Conservation (phyloP, 495 filamentous ascomycete genomes). For the Pseudotulostoma volvatum region DNA sequence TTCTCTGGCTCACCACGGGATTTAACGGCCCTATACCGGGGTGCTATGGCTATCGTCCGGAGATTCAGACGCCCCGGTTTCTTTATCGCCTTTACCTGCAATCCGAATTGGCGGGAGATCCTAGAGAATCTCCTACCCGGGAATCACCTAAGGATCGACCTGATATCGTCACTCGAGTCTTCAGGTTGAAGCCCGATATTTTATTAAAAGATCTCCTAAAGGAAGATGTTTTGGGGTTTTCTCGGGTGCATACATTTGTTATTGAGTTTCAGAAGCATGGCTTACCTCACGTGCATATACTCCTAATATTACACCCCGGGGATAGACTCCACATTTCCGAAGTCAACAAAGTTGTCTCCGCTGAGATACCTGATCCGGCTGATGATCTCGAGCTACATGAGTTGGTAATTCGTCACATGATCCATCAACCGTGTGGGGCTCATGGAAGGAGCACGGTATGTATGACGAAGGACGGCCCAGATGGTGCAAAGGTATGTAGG, state of each 20-base stretch:
- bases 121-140: background rate
- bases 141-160: background rate
- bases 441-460: no score
- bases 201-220: background rate
- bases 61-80: background rate
- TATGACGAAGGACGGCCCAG: background rate
- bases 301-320: background rate
- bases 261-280: background rate
- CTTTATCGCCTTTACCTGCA: background rate
- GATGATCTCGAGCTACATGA: no score
- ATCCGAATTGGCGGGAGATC: background rate
- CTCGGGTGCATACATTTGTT: background rate
- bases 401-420: no score
- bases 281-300: background rate
- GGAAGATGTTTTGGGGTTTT: background rate
- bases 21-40: background rate
- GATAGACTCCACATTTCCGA: background rate
- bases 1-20: background rate
- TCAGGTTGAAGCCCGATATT: background rate
- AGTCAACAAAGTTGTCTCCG: background rate
- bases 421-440: no score
- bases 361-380: no score
- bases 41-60: background rate
- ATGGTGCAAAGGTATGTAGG: background rate
- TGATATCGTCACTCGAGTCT: background rate